Base-by-base conservation (phyloP, 371 early-diverging fungal species). In the Mortierella sp. region DNA sequence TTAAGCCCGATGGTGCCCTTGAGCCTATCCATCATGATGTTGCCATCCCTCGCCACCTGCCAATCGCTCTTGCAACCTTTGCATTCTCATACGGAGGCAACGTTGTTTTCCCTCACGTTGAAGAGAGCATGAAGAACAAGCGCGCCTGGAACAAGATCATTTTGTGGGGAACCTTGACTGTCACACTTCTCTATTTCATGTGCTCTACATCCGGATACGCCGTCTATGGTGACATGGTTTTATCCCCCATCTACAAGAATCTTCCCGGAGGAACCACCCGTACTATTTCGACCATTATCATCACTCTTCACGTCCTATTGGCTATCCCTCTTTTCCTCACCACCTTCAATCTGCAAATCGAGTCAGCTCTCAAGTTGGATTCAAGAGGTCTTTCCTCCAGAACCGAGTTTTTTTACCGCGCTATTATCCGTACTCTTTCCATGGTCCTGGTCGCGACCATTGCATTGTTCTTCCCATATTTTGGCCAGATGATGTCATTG, bases 281-380 rank as follows among this genome's bases (percentile, higher is more conserved):
- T 10, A 89, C 85, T 7, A 81, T 90, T 40, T 90, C 95, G 26
- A 89, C 92, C 58, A 87, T 90, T 31, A 85, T 95, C 74, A 92
- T 96, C 75, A 94, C 95, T 0, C 79, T 92, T 19, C 96, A 96
- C 70, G 95, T 96, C 15, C 70, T 96, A 6, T 77, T 93, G n/a
- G 95, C 96, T 10, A 89, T 93, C 22, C 97, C 97, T 15, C 87
- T 96, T 32, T 83, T 95, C 63, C 66, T 93, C 51, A 95, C 96
- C 1, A 91, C 95, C 1, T 93, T 97, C 71, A 89, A 94, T 22
- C 82, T 91, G 28, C 93, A 93, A 67, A 76, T 91, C 32, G 94
- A 93, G 78, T 75, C 86, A 23, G 90, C 89, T 76, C 66, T 91
- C 58, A 83, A 81, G 54, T 67, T 83, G 13, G 81, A 80, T 29